Evolutionary conservation across 345 rosid genomes (phyloP), one percentile per base, ranked within the genome.

Genomic region (Durio zibethinus): DNA sequence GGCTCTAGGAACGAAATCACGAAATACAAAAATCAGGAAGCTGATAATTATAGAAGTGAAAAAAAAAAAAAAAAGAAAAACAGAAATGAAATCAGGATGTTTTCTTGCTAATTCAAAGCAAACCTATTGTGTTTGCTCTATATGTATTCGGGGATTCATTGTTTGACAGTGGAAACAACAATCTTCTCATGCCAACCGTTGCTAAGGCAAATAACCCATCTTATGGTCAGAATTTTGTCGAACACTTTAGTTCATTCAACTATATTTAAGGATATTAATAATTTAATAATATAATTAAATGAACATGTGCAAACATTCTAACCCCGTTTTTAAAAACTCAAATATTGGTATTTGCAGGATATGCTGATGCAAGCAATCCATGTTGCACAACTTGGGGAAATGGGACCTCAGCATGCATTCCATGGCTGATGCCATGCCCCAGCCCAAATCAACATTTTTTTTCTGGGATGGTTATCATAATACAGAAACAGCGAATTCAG

Each of bases 121-220:
- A 69, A 42, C 75, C 80, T 2, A 45, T 75, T 1, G 78, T 72
- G 0, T 88, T 88, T 0, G 89, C 88, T 2, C 60, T 89, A 10
- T 88, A 84, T 10, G 86, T 79, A 15, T 88, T 89, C 2, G 93
- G 89, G 1, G 89, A 88, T 57, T 88, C 90, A 0, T 25, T 85
- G 62, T 72, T 86, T n/a, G 91, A 88, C 57, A 82, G 64, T 16
- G 90, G 93, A 47, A 88, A 86, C 62, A 88, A 89, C 83, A 88
- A 86, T 70, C 18, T 73, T 40, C 59, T 88, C n/a, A n/a, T n/a
- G 64, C 85, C 87, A 14, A 89, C 90, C 38, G 0, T 79, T 15
- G 85, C 71, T 0, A 84, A 27, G 72, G 91, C 87, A 8, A 63
- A 88, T 71, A 88, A 38, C 72, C 63, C 36, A 2, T 90, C 90